A percentile compares a stretch with the other conserved stretches of the same genome.
Evolutionary conservation across 2,329 filamentous ascomycete species (phyloP).

Genomic region (Scedosporium boydii): DNA sequence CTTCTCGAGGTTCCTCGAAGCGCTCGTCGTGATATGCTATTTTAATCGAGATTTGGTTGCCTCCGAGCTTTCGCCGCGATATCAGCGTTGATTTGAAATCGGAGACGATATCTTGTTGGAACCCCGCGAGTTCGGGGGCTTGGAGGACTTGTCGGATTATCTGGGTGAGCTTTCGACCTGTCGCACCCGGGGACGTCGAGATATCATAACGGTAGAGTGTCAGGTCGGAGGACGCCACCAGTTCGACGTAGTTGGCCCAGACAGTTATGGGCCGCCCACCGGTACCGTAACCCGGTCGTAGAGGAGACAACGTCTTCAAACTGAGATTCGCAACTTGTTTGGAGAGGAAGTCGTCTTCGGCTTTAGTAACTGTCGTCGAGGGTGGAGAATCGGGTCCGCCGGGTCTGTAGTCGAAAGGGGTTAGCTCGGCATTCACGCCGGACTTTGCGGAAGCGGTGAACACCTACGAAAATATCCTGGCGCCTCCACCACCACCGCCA

Average conservation of each 20-base stretch:
- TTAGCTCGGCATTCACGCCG: conserved; percentile 11
- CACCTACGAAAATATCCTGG: conserved; percentile 21
- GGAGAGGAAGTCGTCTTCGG: background rate
- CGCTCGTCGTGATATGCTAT: conserved; percentile 19
- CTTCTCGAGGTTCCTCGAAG: conserved; percentile 16
- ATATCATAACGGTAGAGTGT: conserved; percentile 37
- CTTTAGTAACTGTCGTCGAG: conserved; percentile 4
- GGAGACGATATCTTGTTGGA: conserved; percentile 12
- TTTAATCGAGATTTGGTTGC: conserved; percentile 3
- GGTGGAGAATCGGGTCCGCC: conserved; percentile 6
- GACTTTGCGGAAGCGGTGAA: conserved; percentile 11
- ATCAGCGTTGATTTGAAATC: conserved; percentile 27
- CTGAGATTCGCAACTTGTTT: conserved; percentile 1
- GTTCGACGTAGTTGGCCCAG: conserved; percentile 46
- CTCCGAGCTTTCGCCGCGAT: conserved; percentile 14
- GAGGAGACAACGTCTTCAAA: conserved; percentile 24
- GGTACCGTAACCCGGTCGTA: conserved; percentile 39
- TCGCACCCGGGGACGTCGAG: conserved; percentile 19
- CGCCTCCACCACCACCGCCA: conserved; percentile 14
- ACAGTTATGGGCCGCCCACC: conserved; percentile 31
- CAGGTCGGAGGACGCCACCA: conserved; percentile 25
- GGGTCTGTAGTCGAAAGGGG: conserved; percentile 14
- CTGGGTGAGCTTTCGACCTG: conserved; percentile 4
- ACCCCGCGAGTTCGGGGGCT: conserved; percentile 32
- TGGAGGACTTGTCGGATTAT: conserved; percentile 14